Evolutionary conservation across 257 asterid species (phyloP).

Genomic region (Fraxinus excelsior): DNA sequence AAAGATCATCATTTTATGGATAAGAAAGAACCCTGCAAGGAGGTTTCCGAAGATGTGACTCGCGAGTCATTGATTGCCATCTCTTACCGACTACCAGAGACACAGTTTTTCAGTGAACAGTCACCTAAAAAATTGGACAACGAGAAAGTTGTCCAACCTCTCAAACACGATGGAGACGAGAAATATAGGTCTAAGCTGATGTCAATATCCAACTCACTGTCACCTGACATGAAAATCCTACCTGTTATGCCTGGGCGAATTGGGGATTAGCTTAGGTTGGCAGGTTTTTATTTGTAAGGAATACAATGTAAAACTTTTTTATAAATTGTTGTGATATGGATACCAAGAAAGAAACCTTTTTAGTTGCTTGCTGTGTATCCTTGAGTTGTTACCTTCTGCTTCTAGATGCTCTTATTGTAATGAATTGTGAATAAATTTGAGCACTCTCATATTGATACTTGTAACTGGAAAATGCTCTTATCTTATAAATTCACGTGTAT

Average conservation of each 20-base stretch:
- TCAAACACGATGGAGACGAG: slow-evolving; percentile 30
- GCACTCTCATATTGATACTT: too few relatives aligned
- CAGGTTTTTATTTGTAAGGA: slow-evolving; percentile 1
- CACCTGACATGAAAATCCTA: slow-evolving; percentile 41
- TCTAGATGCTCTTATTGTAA: too few relatives aligned
- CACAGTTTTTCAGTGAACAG: slow-evolving; percentile 24
- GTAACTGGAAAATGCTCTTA: too few relatives aligned
- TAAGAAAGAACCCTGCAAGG: slow-evolving; percentile 35
- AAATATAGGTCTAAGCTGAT: slow-evolving; percentile 51
- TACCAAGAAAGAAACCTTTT: background rate
- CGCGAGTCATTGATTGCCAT: slow-evolving; percentile 73
- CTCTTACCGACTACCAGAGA: slow-evolving; percentile 50
- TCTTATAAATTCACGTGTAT: too few relatives aligned
- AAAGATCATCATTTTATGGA: slow-evolving; percentile 48
- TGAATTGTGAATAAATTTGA: too few relatives aligned
- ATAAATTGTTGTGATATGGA: background rate
- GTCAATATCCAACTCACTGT: slow-evolving; percentile 50
- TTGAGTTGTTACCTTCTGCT: too few relatives aligned
- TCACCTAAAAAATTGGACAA: slow-evolving; percentile 28
- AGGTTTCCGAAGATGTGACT: slow-evolving; percentile 42
- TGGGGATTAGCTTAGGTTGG: slow-evolving; percentile 30
- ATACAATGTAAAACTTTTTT: slow-evolving; percentile 24
- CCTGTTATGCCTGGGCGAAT: slow-evolving; percentile 30
- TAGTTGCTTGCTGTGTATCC: background rate
- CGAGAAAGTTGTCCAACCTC: slow-evolving; percentile 24